Base-by-base conservation (phyloP, 2,329 filamentous ascomycete genomes). In the Pseudocercospora pini-densiflorae region DNA sequence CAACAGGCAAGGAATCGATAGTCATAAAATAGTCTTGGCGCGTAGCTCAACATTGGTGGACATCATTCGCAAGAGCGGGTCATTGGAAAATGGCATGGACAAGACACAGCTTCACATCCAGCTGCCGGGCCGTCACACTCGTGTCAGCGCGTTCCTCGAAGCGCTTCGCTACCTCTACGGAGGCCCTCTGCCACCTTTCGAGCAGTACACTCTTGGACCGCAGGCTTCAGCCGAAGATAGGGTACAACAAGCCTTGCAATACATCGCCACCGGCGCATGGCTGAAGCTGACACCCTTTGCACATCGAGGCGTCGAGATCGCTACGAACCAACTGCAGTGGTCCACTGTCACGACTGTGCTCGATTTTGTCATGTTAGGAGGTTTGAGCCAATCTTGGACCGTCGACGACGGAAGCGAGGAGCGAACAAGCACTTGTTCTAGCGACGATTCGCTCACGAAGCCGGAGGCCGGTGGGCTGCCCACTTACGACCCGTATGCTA, bases 181-280 rank as follows among this genome's bases (percentile, higher is more conserved):
- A 43, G 75, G 72, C 3, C 66, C 75, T 14, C 66, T 77, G n/a
- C 68, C 69, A 45, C 61, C 69, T 8, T 65, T 74, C 24, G 68
- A 74, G 23, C 64, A 68, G 23, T 68, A 66, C 58, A 67, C 64
- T 36, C 53, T 40, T 5, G 51, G 36, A n/a, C 68, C 62, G 8
- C 24, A 58, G 14, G 62, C 66, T 24, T 55, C 67, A 33, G 23
- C 61, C 40, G 69, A 70, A 21, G 70, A 74, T 6, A 70, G 72
- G 19, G 73, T 78, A 65, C 64, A 71, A 31, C 59, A 62, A 68
- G 85, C 85, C n/a, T 78, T 92, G 21, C 87, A 87, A 24, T 90
- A 91, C 72, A 85, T 88, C 54, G 88, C 89, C 27, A 86, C 88
- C 5, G 90, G 89, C 0, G 81, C 86, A 59, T 79, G 87, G 45